A percentile compares a stretch with the other conserved stretches of the same genome.
Conservation (phyloP, 2,329 filamentous ascomycete species). For the Cephalotrichum gorgonifer region DNA sequence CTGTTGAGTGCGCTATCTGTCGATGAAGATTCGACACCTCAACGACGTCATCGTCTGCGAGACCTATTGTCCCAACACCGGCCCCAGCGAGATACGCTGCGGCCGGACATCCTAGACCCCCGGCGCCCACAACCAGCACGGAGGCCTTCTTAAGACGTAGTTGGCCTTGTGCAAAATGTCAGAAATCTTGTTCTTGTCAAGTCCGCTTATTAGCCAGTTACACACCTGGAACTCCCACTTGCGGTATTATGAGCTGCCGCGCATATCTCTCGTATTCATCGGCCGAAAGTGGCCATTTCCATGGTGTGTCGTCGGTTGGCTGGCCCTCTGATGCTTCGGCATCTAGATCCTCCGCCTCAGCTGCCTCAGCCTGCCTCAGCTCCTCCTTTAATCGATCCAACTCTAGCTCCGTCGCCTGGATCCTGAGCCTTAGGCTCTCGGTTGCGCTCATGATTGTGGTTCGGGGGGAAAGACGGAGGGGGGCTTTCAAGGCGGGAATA, state of each 20-base stretch:
- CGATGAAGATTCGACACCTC: slow-evolving; percentile 88
- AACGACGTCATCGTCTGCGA: slow-evolving; percentile 81
- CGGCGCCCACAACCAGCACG: slow-evolving; percentile 76
- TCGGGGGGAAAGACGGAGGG: too few species aligned
- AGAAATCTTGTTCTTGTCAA: neutral
- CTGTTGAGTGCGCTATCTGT: slow-evolving; percentile 71
- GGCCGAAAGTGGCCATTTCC: slow-evolving; percentile 57
- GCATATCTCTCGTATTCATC: slow-evolving; percentile 83
- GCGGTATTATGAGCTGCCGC: slow-evolving; percentile 79
- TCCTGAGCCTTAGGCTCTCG: slow-evolving; percentile 33
- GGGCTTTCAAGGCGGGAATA: too few species aligned
- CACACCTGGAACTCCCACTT: slow-evolving; percentile 64
- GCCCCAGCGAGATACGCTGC: slow-evolving; percentile 87
- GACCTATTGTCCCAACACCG: slow-evolving; percentile 70
- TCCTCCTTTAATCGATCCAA: slow-evolving; percentile 33
- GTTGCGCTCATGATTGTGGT: slow-evolving; percentile 8
- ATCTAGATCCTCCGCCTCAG: neutral
- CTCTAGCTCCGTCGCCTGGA: slow-evolving; percentile 35
- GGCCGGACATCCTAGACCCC: slow-evolving; percentile 85
- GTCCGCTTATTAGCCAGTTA: neutral
- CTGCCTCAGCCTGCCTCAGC: slow-evolving; percentile 16
- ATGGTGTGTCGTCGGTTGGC: slow-evolving; percentile 7
- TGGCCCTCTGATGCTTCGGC: neutral
- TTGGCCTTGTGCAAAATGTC: slow-evolving; percentile 50
- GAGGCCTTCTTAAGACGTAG: slow-evolving; percentile 57